Conservation (phyloP, 2,329 filamentous ascomycete species). For the Pseudogymnoascus verrucosus region DNA sequence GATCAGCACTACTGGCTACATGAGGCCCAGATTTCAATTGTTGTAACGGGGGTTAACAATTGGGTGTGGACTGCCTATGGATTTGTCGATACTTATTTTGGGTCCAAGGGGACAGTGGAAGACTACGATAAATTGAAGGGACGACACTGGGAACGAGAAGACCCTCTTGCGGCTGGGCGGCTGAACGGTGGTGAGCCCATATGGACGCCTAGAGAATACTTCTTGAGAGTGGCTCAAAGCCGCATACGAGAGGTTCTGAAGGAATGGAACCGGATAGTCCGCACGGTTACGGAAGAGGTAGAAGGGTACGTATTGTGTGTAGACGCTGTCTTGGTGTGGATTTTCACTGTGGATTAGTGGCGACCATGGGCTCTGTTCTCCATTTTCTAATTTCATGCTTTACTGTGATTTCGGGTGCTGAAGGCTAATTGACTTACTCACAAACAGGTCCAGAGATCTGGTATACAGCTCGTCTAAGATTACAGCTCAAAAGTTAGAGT, state of each 20-base stretch:
- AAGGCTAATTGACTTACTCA: too few species aligned
- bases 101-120: constrained; percentile 9
- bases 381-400: too few species aligned
- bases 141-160: neutral
- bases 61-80: constrained; percentile 11
- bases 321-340: too few species aligned
- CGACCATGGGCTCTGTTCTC: too few species aligned
- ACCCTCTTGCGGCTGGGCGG: constrained; percentile 12
- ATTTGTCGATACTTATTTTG: constrained; percentile 13
- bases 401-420: too few species aligned
- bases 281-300: constrained; percentile 4
- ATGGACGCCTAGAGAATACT: constrained; percentile 14
- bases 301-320: constrained; percentile 10
- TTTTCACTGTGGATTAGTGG: too few species aligned
- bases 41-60: constrained; percentile 12
- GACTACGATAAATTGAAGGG: constrained; percentile 9
- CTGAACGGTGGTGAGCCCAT: constrained; percentile 9
- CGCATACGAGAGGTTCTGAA: constrained; percentile 10
- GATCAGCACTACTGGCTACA: constrained; percentile 6
- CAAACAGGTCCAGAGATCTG: too few species aligned
- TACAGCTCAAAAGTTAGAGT: too few species aligned
- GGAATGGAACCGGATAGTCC: constrained; percentile 12
- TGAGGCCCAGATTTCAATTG: constrained; percentile 12
- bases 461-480: too few species aligned
- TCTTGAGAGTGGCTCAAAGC: constrained; percentile 12